Evolutionary conservation across 1,284 basidiomycete species (phyloP).

Genomic region (Retiboletus flavoniger): DNA sequence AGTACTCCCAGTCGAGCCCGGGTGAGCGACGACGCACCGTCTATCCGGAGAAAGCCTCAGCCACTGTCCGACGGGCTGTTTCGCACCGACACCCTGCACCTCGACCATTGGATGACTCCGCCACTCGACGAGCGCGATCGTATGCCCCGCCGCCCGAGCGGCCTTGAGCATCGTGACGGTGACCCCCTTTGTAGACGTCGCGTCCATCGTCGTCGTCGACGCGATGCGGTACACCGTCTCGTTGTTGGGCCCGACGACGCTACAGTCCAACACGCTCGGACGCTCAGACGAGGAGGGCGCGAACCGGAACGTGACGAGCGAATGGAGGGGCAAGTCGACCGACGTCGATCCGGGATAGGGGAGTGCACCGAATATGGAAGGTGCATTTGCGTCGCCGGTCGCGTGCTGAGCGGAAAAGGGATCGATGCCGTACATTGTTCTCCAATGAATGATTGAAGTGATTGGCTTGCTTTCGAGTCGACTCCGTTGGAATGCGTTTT

Average conservation of each 20-base stretch:
- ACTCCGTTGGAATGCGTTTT: too few relatives aligned
- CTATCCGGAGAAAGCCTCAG: conserved; percentile 50
- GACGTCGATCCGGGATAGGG: background rate
- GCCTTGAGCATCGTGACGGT: conserved; percentile 50
- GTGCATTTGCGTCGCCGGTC: background rate
- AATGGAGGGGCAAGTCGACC: background rate
- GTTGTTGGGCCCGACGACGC: conserved; percentile 47
- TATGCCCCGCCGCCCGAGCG: conserved; percentile 42
- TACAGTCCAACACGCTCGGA: background rate
- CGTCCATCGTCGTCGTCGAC: background rate
- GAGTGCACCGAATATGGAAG: conserved; percentile 2
- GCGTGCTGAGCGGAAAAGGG: conserved; percentile 5
- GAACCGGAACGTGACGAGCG: background rate
- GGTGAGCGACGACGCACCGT: conserved; percentile 40
- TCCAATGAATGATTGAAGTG: too few relatives aligned
- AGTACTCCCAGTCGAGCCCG: too few relatives aligned
- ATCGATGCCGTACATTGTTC: conserved; percentile 1
- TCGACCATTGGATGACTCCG: conserved; percentile 53
- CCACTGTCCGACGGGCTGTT: conserved; percentile 54
- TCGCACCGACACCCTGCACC: conserved; percentile 48
- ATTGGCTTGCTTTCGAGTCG: too few relatives aligned
- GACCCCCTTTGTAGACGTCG: background rate
- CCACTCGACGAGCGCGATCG: conserved; percentile 61
- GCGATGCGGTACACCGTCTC: conserved; percentile 41
- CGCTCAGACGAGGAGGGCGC: background rate